phyloP scores from a whole-genome alignment of 768 basidiomycete species.

The Pleurotus tuoliensis region DNA sequence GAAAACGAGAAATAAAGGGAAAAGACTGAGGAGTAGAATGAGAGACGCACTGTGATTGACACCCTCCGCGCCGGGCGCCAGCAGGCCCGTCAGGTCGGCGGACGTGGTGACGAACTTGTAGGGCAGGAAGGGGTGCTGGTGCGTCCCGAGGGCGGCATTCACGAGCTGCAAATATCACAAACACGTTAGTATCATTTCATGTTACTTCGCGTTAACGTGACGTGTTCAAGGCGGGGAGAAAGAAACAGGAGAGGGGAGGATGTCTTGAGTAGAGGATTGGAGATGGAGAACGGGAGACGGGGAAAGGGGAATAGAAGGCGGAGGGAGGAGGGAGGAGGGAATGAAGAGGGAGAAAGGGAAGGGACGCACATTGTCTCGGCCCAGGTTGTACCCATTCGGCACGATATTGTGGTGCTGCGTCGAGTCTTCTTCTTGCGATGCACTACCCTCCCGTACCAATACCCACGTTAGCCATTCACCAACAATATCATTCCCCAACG shows the following conservation, averaged over 20 bases:
- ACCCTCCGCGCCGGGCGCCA: conserved; percentile 47
- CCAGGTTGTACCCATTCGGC: conserved; percentile 47
- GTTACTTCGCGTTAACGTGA: background rate
- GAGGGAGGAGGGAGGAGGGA: too few relatives aligned
- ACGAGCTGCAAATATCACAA: background rate
- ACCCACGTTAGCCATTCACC: too few relatives aligned
- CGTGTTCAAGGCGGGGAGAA: too few relatives aligned
- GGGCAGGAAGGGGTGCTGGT: conserved; percentile 29
- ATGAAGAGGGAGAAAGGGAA: too few relatives aligned
- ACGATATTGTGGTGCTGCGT: conserved; percentile 35
- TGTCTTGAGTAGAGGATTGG: too few relatives aligned
- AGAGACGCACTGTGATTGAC: background rate
- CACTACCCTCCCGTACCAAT: conserved; percentile 20
- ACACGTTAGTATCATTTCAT: background rate
- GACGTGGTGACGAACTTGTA: conserved; percentile 44
- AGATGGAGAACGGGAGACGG: too few relatives aligned
- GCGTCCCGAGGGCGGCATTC: conserved; percentile 24
- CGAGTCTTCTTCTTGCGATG: conserved; percentile 43
- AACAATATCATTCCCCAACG: too few relatives aligned
- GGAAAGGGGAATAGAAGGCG: too few relatives aligned
- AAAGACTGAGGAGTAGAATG: background rate
- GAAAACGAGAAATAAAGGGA: too few relatives aligned
- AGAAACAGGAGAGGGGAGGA: too few relatives aligned
- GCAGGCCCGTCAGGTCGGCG: conserved; percentile 47
- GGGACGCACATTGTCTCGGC: conserved; percentile 21